phyloP scores from a whole-genome alignment of 495 filamentous ascomycete species.

The Penicillium soppii region DNA sequence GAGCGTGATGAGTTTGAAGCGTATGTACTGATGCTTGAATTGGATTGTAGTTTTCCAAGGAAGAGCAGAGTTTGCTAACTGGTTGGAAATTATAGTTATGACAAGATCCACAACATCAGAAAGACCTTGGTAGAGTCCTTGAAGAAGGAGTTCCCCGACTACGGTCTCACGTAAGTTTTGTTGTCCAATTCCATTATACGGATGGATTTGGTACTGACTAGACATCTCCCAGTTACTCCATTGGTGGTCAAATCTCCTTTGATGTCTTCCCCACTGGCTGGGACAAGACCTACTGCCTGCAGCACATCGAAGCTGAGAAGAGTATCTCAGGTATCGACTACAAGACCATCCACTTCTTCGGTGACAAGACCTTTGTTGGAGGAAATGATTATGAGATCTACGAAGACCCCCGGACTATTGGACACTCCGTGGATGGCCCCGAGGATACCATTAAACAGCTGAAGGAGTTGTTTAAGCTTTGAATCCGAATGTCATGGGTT shows the following conservation, averaged over 20 bases:
- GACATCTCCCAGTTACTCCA: slow-evolving; percentile 64
- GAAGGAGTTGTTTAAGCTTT: slow-evolving; percentile 77
- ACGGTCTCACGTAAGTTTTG: slow-evolving; percentile 74
- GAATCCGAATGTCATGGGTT: slow-evolving; percentile 19
- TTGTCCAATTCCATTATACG: neutral
- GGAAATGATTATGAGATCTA: slow-evolving; percentile 98
- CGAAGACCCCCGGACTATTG: slow-evolving; percentile 72
- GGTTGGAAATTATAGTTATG: slow-evolving; percentile 50
- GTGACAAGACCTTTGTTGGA: slow-evolving; percentile 85
- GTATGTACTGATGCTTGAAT: slow-evolving; percentile 19
- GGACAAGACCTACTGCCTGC: slow-evolving; percentile 98
- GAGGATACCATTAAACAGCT: slow-evolving; percentile 76
- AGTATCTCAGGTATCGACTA: slow-evolving; percentile 72
- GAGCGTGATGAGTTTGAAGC: slow-evolving; percentile 78
- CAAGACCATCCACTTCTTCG: slow-evolving; percentile 94
- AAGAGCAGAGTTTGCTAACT: slow-evolving; percentile 5
- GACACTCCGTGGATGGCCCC: slow-evolving; percentile 77
- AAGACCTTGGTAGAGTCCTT: slow-evolving; percentile 69
- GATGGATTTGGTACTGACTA: neutral
- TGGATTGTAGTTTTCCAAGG: neutral
- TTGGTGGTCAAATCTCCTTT: slow-evolving; percentile 96
- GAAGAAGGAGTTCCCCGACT: slow-evolving; percentile 76
- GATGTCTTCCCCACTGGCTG: slow-evolving; percentile 96
- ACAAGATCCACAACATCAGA: slow-evolving; percentile 72
- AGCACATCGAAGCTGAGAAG: slow-evolving; percentile 81